phyloP scores from a whole-genome alignment of 2,329 filamentous ascomycete species.

The Pseudogymnoascus pannorum region DNA sequence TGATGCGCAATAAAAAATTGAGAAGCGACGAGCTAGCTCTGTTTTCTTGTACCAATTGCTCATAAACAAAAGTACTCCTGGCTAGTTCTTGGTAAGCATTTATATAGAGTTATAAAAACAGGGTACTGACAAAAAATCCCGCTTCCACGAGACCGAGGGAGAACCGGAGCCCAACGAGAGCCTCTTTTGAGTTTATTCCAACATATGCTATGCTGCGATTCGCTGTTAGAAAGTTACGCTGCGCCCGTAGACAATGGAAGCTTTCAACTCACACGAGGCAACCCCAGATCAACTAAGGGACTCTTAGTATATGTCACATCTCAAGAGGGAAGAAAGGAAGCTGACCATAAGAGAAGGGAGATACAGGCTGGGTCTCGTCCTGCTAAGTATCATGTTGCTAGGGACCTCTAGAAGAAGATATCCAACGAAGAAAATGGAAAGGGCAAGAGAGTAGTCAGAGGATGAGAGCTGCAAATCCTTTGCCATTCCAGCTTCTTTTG shows the following conservation, averaged over 20 bases:
- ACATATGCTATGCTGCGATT: conserved; percentile 38
- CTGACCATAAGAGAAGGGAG: conserved; percentile 41
- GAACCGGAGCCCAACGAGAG: conserved; percentile 32
- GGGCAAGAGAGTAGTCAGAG: conserved; percentile 3
- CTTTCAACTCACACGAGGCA: neutral
- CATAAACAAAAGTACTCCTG: conserved; percentile 39
- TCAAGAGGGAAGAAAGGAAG: conserved; percentile 11
- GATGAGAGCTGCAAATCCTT: neutral
- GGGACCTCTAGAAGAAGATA: conserved; percentile 40
- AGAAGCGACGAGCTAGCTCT: conserved; percentile 46
- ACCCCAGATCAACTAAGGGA: neutral
- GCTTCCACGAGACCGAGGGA: conserved; percentile 35
- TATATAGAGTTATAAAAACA: neutral
- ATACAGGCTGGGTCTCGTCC: conserved; percentile 27
- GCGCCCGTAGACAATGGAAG: neutral
- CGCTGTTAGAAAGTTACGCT: conserved; percentile 27
- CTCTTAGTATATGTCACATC: neutral
- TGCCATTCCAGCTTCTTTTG: conserved; percentile 3
- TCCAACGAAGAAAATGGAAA: conserved; percentile 37
- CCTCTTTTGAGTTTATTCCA: conserved; percentile 33
- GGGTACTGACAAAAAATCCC: neutral
- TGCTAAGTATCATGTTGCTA: conserved; percentile 4
- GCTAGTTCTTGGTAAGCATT: neutral
- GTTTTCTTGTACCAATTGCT: conserved; percentile 47
- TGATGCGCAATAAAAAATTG: conserved; percentile 46